A percentile compares a stretch with the other conserved stretches of the same genome.
Evolutionary conservation across 176 grass and related monocot genomes (phyloP).

Genomic region (Oryza coarctata): DNA sequence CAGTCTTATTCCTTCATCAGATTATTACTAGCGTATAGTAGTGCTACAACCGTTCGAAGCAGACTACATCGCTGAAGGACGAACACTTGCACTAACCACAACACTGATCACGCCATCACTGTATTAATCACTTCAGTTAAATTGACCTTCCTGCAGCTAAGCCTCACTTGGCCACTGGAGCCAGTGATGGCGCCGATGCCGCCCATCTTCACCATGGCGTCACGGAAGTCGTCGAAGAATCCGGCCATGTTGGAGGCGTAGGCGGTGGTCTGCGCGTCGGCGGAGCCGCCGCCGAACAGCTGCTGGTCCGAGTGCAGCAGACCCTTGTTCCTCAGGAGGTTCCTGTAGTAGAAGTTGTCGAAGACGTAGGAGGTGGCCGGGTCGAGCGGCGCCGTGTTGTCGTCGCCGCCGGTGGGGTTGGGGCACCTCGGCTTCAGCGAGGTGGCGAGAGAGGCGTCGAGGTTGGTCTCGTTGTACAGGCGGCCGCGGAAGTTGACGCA

Average conservation of each 20-base stretch:
- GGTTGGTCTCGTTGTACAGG: slow-evolving; percentile 64
- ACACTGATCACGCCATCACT: not conserved
- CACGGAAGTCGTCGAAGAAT: slow-evolving; percentile 71
- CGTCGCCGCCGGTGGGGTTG: slow-evolving; percentile 6
- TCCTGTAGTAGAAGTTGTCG: slow-evolving; percentile 82
- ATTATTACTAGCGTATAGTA: slow-evolving; percentile 18
- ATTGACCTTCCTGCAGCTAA: slow-evolving; percentile 72
- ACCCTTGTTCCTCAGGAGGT: slow-evolving; percentile 61
- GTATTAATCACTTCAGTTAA: slow-evolving; percentile 38
- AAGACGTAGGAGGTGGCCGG: slow-evolving; percentile 58
- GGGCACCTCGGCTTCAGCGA: slow-evolving; percentile 45
- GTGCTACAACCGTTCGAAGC: slow-evolving; percentile 58
- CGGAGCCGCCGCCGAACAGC: slow-evolving; percentile 65
- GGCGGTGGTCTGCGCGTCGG: slow-evolving; percentile 46
- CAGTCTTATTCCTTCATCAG: not conserved
- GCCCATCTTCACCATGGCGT: slow-evolving; percentile 86
- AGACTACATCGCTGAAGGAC: slow-evolving; percentile 43
- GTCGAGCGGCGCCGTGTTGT: slow-evolving; percentile 67
- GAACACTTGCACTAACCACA: slow-evolving; percentile 1
- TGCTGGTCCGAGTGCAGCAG: slow-evolving; percentile 93
- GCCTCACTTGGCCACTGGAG: slow-evolving; percentile 53
- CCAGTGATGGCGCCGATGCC: slow-evolving; percentile 66
- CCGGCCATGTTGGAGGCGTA: slow-evolving; percentile 48
- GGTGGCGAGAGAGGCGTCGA: slow-evolving; percentile 49
- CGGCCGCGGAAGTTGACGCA: slow-evolving; percentile 57